phyloP scores from a whole-genome alignment of 768 basidiomycete species.

The Mycena pura region DNA sequence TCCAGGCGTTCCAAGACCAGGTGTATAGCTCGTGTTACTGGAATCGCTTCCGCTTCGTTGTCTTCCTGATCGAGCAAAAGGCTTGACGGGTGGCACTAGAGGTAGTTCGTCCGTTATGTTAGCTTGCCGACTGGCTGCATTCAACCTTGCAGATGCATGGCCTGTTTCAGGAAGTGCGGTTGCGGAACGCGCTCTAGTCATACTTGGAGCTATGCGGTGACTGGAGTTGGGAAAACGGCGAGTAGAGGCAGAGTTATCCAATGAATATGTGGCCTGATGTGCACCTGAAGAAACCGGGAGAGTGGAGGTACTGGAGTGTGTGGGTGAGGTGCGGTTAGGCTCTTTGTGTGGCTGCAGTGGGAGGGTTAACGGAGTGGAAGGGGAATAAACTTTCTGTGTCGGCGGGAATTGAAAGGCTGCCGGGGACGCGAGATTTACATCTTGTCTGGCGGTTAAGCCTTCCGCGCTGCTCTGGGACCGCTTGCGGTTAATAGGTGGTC shows the following conservation, averaged over 20 bases:
- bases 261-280: constrained; percentile 65
- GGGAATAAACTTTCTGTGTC: constrained; percentile 28
- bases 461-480: constrained; percentile 53
- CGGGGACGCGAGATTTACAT: constrained; percentile 42
- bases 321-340: constrained; percentile 38
- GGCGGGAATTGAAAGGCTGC: constrained; percentile 53
- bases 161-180: constrained; percentile 45
- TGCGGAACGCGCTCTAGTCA: constrained; percentile 50
- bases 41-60: constrained; percentile 58
- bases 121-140: not conserved
- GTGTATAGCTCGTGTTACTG: constrained; percentile 41
- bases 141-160: constrained; percentile 18
- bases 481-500: constrained; percentile 45
- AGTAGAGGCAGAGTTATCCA: constrained; percentile 51
- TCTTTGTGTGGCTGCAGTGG: constrained; percentile 26
- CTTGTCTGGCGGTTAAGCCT: constrained; percentile 27
- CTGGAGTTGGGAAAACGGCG: constrained; percentile 32
- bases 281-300: constrained; percentile 37
- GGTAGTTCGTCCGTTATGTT: constrained; percentile 23
- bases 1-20: constrained; percentile 54
- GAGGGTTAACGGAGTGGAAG: constrained; percentile 28
- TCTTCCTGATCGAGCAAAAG: constrained; percentile 48
- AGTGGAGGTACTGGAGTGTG: constrained; percentile 37
- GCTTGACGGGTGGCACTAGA: constrained; percentile 50
- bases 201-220: constrained; percentile 38